Conservation (phyloP, 108 stramenopile species). For the Skeletonema menzelii region DNA sequence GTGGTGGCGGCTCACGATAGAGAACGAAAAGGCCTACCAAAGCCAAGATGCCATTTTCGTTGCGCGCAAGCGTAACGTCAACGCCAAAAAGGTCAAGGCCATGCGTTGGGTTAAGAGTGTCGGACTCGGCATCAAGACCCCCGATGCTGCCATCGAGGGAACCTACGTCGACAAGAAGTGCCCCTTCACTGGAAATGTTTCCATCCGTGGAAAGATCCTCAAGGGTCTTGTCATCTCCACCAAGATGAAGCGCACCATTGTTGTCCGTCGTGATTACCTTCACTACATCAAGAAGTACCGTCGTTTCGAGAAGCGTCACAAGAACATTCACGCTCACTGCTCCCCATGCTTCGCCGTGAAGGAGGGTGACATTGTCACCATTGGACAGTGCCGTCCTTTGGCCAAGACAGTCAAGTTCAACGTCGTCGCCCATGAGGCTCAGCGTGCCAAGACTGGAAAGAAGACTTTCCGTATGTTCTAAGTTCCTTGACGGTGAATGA, state of each 20-base stretch:
- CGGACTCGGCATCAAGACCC: constrained; percentile 99
- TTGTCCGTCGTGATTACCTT: constrained; percentile 99
- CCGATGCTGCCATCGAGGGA: constrained; percentile 93
- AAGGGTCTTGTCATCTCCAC: constrained; percentile 98
- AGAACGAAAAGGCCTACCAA: constrained; percentile 99
- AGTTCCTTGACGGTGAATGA: constrained; percentile 10
- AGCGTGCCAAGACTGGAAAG: constrained; percentile 74
- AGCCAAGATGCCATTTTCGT: constrained; percentile 99
- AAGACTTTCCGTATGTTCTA: constrained; percentile 94
- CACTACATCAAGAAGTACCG: constrained; percentile 99
- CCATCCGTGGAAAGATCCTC: constrained; percentile 97
- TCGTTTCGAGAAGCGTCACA: constrained; percentile 99
- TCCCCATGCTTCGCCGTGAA: constrained; percentile 97
- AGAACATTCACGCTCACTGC: constrained; percentile 98
- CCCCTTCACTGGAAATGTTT: constrained; percentile 99
- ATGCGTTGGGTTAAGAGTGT: constrained; percentile 96
- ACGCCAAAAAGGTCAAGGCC: constrained; percentile 77
- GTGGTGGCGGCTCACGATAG: constrained; percentile 59
- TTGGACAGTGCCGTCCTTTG: constrained; percentile 99
- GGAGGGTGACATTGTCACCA: constrained; percentile 99
- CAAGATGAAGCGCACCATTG: constrained; percentile 99
- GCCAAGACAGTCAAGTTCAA: constrained; percentile 99
- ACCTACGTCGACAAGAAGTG: constrained; percentile 99
- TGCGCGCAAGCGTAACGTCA: constrained; percentile 91
- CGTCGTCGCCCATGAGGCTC: constrained; percentile 84